Percentiles rank a stretch among this genome's conserved stretches.
Conservation (phyloP, 192 early-diverging fungal species). For the Fimicolochytrium jonesii region DNA sequence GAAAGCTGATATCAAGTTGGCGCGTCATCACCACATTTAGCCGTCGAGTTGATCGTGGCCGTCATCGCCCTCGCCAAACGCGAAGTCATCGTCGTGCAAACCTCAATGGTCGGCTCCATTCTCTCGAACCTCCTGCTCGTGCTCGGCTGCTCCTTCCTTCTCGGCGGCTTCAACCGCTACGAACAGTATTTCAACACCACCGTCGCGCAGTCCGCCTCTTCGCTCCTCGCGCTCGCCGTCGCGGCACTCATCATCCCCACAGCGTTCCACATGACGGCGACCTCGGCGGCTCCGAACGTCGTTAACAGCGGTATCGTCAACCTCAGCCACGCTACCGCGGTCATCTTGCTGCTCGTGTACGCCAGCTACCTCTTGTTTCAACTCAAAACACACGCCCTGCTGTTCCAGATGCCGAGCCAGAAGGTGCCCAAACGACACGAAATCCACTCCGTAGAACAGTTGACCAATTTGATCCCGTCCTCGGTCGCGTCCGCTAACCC, state of each 20-base stretch:
- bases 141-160: constrained; percentile 79
- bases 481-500: too few species aligned
- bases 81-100: constrained; percentile 79
- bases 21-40: too few species aligned
- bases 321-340: not conserved
- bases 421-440: not conserved
- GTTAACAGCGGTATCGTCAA: not conserved
- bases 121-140: constrained; percentile 86
- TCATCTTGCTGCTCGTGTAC: constrained; percentile 41
- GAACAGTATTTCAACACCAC: constrained; percentile 35
- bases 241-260: constrained; percentile 3
- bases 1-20: too few species aligned
- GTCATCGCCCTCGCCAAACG: constrained; percentile 75
- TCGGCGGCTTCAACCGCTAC: constrained; percentile 69
- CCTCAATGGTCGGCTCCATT: constrained; percentile 84
- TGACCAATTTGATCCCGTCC: too few species aligned
- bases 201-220: constrained; percentile 23
- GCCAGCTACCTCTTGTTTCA: constrained; percentile 69
- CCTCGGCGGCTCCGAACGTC: not conserved
- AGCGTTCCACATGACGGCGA: not conserved
- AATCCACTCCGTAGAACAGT: not conserved
- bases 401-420: not conserved
- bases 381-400: constrained; percentile 68
- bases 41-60: constrained; percentile 64
- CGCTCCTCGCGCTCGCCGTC: constrained; percentile 1